These are phyloP conservation scores for Astragalus glycyphyllos DNA, from an alignment of 306 rosid genomes.

Conservation along the genomic window DNA sequence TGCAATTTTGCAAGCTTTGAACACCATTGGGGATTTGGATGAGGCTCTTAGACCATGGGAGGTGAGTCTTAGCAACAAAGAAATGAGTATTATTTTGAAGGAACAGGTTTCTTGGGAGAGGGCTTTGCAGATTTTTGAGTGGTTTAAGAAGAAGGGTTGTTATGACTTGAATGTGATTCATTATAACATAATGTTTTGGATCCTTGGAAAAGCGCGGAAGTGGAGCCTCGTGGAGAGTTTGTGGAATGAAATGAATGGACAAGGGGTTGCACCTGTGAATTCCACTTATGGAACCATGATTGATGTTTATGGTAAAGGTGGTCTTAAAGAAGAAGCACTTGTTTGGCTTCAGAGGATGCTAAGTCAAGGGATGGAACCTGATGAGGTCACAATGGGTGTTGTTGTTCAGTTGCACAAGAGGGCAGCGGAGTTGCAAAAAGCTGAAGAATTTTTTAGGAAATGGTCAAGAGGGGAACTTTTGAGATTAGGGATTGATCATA, in stretches of 20 bases:
- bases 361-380: conserved; percentile 73
- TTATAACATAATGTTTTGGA: conserved; percentile 70
- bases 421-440: conserved; percentile 65
- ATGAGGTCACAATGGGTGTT: conserved; percentile 81
- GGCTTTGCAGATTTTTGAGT: conserved; percentile 69
- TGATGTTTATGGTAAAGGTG: conserved; percentile 79
- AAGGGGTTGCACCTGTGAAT: conserved; percentile 69
- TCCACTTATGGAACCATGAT: conserved; percentile 86
- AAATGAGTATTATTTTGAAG: conserved; percentile 76
- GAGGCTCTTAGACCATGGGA: conserved; percentile 70
- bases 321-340: conserved; percentile 68
- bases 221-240: conserved; percentile 65
- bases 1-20: conserved; percentile 60
- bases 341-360: conserved; percentile 75
- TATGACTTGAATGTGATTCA: conserved; percentile 79
- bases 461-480: conserved; percentile 57
- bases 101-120: conserved; percentile 71
- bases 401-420: conserved; percentile 80
- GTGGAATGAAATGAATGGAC: conserved; percentile 73
- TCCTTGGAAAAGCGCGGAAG: conserved; percentile 64
- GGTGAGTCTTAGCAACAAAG: conserved; percentile 57
- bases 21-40: conserved; percentile 63
- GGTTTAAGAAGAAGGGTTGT: conserved; percentile 71
- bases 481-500: conserved; percentile 35
- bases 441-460: conserved; percentile 63